Evolutionary conservation across 2,329 filamentous ascomycete species (phyloP), one percentile per base, ranked within the genome.

Genomic region (Aspergillus ustus): DNA sequence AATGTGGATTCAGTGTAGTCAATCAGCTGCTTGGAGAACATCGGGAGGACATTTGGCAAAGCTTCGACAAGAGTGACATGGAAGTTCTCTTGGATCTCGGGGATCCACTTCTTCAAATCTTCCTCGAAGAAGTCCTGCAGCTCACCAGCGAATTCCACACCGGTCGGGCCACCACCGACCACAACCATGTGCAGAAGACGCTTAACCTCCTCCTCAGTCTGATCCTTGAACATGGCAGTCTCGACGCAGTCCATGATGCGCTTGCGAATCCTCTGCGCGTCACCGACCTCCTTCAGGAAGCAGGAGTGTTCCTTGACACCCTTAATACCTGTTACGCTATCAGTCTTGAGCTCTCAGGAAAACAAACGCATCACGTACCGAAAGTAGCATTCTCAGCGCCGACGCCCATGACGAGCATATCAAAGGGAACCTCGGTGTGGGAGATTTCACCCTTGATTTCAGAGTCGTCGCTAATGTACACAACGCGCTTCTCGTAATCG

Each of bases 221-320:
- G 95, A 75, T 93, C 94, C 87, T 98, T 98, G 89, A 99, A 97
- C 65, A 92, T 94, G 56, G 95, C 95, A 40, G 94, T 97, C 83
- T 99, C 95, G 70, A 97, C 93, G 78, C 95, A 99, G 83, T 99
- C 95, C 95, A 99, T 99, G 80, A 99, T 97, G 81, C 92, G 93
- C 85, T 94, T 97, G 75, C 95, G 92, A 76, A 99, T 99, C 74
- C 88, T 87, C 81, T 99, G 95, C 61, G 95, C 95, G 78, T 99
- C 96, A 68, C 86, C 88, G 75, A 99, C 97, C 82, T 99, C 96
- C 86, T 99, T 99, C 77, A 99, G 82, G 87, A 99, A 99, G 83
- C 93, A 97, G 70, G 92, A 94, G 84, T 99, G 83, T 81, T 99
- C 95, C 69, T 88, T 89, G 60, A 99, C 95, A 78, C 95, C 95